Base-by-base conservation (phyloP, 139 green algal genomes). In the Monoraphidium neglectum region DNA sequence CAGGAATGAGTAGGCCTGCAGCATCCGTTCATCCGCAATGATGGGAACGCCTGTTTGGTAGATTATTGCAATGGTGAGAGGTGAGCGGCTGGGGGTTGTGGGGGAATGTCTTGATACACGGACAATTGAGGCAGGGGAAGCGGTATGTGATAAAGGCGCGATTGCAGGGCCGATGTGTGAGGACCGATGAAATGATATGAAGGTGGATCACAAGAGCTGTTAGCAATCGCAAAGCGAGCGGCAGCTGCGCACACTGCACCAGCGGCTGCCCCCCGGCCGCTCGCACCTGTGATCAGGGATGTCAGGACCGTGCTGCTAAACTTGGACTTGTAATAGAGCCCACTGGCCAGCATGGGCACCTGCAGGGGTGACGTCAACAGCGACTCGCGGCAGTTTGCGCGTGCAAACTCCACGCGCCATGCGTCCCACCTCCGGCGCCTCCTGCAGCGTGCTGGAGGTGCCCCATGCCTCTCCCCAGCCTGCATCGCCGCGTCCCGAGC, bases 311-410 rank as follows among this genome's bases (percentile, higher is more conserved):
- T 80, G 2, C 63, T 74, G 0, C 63, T 74, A 13, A 80, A 80
- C 40, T 80, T 80, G 53, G 35, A 62, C 33, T 67, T 36, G 30
- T 80, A 80, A 35, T 80, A 80, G 51, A 76, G 66, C 0, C n/a
- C 47, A 65, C 66, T 80, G 16, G 75, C 75, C 5, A 80, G 63
- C 75, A 80, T 80, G n/a, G 75, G 75, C 36, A 80, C 43, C 43
- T 51, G 43, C n/a, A n/a, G n/a, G n/a, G n/a, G n/a, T n/a, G n/a
- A n/a, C n/a, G n/a, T n/a, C n/a, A n/a, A n/a, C n/a, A n/a, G n/a
- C n/a, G n/a, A n/a, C n/a, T n/a, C n/a, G n/a, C n/a, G n/a, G n/a
- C n/a, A n/a, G n/a, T n/a, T n/a, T n/a, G n/a, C n/a, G n/a, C n/a
- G n/a, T n/a, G n/a, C n/a, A n/a, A n/a, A n/a, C n/a, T n/a, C n/a